phyloP scores from a whole-genome alignment of 768 basidiomycete species.

The Rhodotorula graminis region DNA sequence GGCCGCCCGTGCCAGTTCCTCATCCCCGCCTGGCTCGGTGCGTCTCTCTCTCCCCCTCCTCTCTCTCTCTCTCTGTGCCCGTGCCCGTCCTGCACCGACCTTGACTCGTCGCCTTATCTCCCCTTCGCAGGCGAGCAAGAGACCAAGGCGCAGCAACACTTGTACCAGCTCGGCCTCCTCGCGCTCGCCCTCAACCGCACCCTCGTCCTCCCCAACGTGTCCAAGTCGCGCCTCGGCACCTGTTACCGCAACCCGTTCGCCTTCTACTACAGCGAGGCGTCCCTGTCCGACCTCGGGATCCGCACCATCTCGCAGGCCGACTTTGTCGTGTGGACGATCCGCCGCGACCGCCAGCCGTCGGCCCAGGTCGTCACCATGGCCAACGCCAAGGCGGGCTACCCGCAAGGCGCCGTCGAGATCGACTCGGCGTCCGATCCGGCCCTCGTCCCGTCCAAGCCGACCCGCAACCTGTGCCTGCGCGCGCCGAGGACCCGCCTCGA shows the following conservation, averaged over 20 bases:
- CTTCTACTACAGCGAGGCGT: conserved; percentile 51
- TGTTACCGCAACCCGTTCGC: conserved; percentile 56
- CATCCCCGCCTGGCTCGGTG: conserved; percentile 28
- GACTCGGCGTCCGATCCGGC: conserved; percentile 39
- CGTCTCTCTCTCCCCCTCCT: background rate
- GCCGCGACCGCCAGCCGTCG: conserved; percentile 44
- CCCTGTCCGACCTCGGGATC: conserved; percentile 45
- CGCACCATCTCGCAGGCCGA: conserved; percentile 47
- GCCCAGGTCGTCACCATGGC: conserved; percentile 50
- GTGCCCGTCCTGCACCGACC: too few species aligned
- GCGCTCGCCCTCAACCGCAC: conserved; percentile 55
- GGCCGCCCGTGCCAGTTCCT: conserved; percentile 25
- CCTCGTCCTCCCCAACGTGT: conserved; percentile 61
- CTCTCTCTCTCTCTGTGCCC: conserved; percentile 16
- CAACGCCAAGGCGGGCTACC: conserved; percentile 26
- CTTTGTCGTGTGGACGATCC: conserved; percentile 51
- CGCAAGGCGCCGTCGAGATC: conserved; percentile 40
- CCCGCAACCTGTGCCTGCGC: conserved; percentile 43
- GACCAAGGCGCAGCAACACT: conserved; percentile 57
- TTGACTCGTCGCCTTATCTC: too few species aligned
- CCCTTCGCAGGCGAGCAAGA: conserved; percentile 55
- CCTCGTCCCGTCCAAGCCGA: conserved; percentile 37
- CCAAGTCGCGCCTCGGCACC: conserved; percentile 55
- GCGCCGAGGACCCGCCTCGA: conserved; percentile 38
- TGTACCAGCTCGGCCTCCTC: conserved; percentile 56